phyloP scores from a whole-genome alignment of 495 filamentous ascomycete species.

The Annulohypoxylon maeteangense region DNA sequence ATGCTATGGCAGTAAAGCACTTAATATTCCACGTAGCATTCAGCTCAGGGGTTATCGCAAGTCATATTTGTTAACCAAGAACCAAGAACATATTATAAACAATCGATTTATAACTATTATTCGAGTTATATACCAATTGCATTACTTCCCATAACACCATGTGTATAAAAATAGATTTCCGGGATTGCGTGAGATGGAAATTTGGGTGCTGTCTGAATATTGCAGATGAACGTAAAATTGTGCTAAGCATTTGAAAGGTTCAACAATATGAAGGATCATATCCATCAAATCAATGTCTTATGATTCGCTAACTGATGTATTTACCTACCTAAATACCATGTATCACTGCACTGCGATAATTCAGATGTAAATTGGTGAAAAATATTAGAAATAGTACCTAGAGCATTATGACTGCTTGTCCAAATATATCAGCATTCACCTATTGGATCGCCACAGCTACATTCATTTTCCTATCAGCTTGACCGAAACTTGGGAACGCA shows the following conservation, averaged over 20 bases:
- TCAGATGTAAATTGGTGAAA: neutral
- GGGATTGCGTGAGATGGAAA: neutral
- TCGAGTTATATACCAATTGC: neutral
- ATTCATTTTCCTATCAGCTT: neutral
- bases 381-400: neutral
- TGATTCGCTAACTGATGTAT: neutral
- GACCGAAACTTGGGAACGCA: neutral
- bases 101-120: neutral
- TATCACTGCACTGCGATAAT: neutral
- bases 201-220: neutral
- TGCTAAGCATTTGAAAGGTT: neutral
- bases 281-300: neutral
- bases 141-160: neutral
- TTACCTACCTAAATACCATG: neutral
- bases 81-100: neutral
- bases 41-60: neutral
- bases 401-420: neutral
- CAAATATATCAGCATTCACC: neutral
- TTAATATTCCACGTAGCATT: neutral
- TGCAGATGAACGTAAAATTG: neutral
- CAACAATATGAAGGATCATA: neutral
- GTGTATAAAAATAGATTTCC: neutral
- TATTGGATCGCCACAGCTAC: neutral
- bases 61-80: neutral
- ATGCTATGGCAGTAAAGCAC: neutral